Percentiles rank a stretch among this genome's conserved stretches.
Evolutionary conservation across 306 rosid genomes (phyloP).

Genomic region (Erythrophleum fordii): DNA sequence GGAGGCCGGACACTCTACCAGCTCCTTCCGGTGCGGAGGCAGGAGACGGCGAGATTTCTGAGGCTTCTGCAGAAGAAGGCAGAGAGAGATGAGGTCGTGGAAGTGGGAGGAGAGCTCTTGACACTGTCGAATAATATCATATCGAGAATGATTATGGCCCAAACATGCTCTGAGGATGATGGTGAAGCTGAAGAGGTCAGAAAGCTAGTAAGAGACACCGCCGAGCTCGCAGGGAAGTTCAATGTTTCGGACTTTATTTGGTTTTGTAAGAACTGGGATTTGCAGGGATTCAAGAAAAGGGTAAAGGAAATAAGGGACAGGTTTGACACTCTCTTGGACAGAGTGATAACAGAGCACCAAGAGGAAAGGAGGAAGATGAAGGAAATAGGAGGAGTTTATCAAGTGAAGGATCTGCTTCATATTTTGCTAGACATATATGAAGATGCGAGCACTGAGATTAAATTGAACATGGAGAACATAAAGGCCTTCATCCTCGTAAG

Average conservation of each 20-base stretch:
- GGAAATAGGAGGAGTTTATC: conserved; percentile 35
- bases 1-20: conserved; percentile 52
- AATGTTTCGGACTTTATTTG: conserved; percentile 59
- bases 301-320: conserved; percentile 50
- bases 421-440: conserved; percentile 58
- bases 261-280: conserved; percentile 62
- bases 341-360: conserved; percentile 58
- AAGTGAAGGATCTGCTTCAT: conserved; percentile 59
- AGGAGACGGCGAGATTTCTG: conserved; percentile 57
- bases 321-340: conserved; percentile 63
- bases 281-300: conserved; percentile 59
- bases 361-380: conserved; percentile 51
- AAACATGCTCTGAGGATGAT: conserved; percentile 44
- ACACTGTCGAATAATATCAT: conserved; percentile 50
- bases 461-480: conserved; percentile 58
- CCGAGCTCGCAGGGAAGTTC: conserved; percentile 45
- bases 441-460: conserved; percentile 52
- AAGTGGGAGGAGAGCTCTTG: conserved; percentile 53
- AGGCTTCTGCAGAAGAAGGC: too few species aligned
- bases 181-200: conserved; percentile 53
- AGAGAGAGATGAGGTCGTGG: conserved; percentile 22
- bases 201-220: conserved; percentile 53
- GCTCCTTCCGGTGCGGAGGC: conserved; percentile 53
- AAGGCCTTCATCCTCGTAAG: conserved; percentile 68
- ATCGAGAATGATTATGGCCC: conserved; percentile 59